Base-by-base conservation (phyloP, 2,329 filamentous ascomycete species). In the Verticillium isaacii region DNA sequence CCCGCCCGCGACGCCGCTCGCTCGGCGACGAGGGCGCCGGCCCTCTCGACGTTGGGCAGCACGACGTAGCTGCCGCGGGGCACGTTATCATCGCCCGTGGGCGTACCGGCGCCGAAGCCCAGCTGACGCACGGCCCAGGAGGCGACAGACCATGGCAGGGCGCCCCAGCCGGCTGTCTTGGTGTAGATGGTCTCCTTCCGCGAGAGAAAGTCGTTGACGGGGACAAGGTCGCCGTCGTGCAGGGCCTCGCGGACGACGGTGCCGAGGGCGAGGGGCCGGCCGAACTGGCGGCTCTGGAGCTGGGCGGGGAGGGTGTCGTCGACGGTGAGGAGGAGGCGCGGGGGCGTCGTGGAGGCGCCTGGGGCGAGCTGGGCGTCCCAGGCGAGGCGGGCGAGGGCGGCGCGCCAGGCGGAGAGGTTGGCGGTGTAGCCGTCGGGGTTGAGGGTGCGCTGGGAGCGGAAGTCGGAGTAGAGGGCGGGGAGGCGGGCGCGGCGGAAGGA, bases 401-500 rank as follows among this genome's bases (percentile, higher is more conserved):
- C 84, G 62, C 89, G 86, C 93, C 93, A 97, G 59, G 92, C 91
- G 7, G 83, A 78, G 52, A 92, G 80, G 73, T 97, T 97, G 54
- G 92, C 91, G 23, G 82, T 78, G 78, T 92, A 97, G 69, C 92
- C 92, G 73, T 96, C 92, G 1, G 92, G 91, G 71, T 97, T 96
- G 25, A 90, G 85, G 45, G 84, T 85, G 68, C 84, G 84, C 67
- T 94, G 92, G 5, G 85, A 77, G 41, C 86, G 82, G 71, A 97
- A 96, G 73, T 97, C 93, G 57, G 92, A 93, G 77, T 96, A 97
- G 56, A 97, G 86, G 5, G 92, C 93, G 14, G 91, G 88, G 14
- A 97, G 82, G 58, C 93, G 90, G 65, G 88, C 85, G 77, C 89
- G 92, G 41, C 58, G 58, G 61, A 90, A 90, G 65, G 85, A 83